Evolutionary conservation across 345 rosid genomes (phyloP), one percentile per base, ranked within the genome.

Genomic region (Schrenkiella parvula): DNA sequence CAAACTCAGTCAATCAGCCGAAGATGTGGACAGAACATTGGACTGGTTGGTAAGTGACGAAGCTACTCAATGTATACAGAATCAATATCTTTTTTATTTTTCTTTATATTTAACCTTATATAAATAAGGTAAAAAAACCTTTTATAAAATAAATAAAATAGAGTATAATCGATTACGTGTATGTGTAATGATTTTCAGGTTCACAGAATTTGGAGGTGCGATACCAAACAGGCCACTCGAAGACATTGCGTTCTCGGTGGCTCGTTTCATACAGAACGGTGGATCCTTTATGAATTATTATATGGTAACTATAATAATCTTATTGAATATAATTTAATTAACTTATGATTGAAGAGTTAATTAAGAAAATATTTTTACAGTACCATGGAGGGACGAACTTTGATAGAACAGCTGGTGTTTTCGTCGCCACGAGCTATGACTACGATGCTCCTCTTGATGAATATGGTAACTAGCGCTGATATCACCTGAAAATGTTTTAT

Each of bases 321-420:
- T 25, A 31, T 56, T 10, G 25, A 22, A 47, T 11, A 5, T 22
- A 5, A 3, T 6, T 43, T 4, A n/a, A n/a, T n/a, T n/a, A 11
- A 29, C n/a, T 14, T 13, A 41, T 29, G 63, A 14, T 34, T 64
- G 38, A 72, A 74, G 71, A 55, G 3, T 13, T 41, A 19, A 43
- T 31, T 32, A 15, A 38, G 8, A 22, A 17, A 43, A 41, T 21
- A 64, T 32, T 59, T 64, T 17, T 72, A 60, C 69, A 95, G 99
- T 95, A 92, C 71, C 97, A 95, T 35, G 98, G 99, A 19, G 99
- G 99, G 70, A 89, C 98, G 13, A 95, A 95, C 77, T 95, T 92
- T 51, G 99, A 84, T 31, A 73, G 99, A 71, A 95, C 99, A 54
- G 83, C 99, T 4, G 97, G 98, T 17, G 53, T 5, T 21, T 95